Base-by-base conservation (phyloP, 208 protist species). In the Acanthamoeba rhysodes region DNA sequence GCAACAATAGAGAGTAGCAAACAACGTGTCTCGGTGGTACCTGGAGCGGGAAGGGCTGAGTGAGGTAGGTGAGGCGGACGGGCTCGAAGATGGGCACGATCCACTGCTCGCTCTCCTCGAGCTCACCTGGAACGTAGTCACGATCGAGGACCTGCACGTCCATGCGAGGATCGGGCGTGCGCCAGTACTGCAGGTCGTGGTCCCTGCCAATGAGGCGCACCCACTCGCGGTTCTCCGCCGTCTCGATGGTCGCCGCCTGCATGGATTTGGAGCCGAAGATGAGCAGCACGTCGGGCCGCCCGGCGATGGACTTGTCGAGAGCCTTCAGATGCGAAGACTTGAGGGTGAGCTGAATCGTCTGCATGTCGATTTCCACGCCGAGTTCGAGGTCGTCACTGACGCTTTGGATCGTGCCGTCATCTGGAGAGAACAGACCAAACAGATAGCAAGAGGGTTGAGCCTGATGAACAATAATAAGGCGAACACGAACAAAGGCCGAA, bases 131-230 rank as follows among this genome's bases (percentile, higher is more conserved):
- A n/a, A 90, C 80, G 96, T 97, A 97, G 29, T 97, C 92, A 27
- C 97, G 84, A 16, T 80, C 82, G 53, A 53, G 62, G 53, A 95
- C n/a, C 68, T 94, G 74, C 8, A 80, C 95, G 45, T 64, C 95
- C 41, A 55, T 94, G 20, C 95, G 95, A 12, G 78, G 82, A 45
- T 95, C 95, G 2, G 96, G 95, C 22, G 95, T 97, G 20, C 20
- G 76, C 97, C 97, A 98, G 72, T 55, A 87, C 59, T 97, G 95
- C 53, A 98, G 27, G 90, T 97, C 96, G 93, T 98, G 97, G n/a
- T 96, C 87, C 2, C 95, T 84, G 29, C 96, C 95, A 32, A 98
- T 96, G n/a, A 98, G 95, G 3, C 96, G 96, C 29, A 96, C 41
- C 95, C 84, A 96, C n/a, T 97, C 82, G 4, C 97, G 82, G 82